phyloP scores from a whole-genome alignment of 2,329 filamentous ascomycete species.

The Hypoxylon sp. region DNA sequence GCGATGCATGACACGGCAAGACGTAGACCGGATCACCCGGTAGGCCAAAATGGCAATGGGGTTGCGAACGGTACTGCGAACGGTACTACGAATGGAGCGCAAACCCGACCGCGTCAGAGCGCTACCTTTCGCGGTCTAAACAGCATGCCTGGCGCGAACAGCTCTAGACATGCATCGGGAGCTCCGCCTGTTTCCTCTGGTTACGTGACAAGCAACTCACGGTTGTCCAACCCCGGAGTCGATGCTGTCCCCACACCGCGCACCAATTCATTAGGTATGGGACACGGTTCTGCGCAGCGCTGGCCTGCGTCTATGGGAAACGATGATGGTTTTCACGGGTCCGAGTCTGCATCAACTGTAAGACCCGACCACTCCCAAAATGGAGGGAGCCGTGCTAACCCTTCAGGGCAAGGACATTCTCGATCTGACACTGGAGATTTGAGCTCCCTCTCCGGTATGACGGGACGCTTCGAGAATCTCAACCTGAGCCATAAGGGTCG shows the following conservation, averaged over 20 bases:
- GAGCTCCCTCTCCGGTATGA: slow-evolving; percentile 5
- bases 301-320: too few species aligned
- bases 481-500: too few species aligned
- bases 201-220: slow-evolving; percentile 4
- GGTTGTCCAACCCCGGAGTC: neutral
- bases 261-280: neutral
- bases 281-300: too few species aligned
- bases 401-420: neutral
- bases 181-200: neutral
- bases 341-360: neutral
- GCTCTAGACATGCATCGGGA: too few species aligned
- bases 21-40: too few species aligned
- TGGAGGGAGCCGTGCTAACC: neutral
- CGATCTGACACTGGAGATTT: slow-evolving; percentile 5
- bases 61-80: neutral
- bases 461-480: neutral
- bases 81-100: too few species aligned
- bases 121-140: too few species aligned
- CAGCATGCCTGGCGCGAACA: too few species aligned
- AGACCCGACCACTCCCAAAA: neutral
- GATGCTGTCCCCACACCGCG: slow-evolving; percentile 11
- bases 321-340: too few species aligned
- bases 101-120: too few species aligned
- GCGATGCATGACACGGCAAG: too few species aligned
- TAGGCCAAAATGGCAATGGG: too few species aligned